Evolutionary conservation across 1,284 basidiomycete species (phyloP), one percentile per base, ranked within the genome.

Genomic region (Naganishia cerealis): DNA sequence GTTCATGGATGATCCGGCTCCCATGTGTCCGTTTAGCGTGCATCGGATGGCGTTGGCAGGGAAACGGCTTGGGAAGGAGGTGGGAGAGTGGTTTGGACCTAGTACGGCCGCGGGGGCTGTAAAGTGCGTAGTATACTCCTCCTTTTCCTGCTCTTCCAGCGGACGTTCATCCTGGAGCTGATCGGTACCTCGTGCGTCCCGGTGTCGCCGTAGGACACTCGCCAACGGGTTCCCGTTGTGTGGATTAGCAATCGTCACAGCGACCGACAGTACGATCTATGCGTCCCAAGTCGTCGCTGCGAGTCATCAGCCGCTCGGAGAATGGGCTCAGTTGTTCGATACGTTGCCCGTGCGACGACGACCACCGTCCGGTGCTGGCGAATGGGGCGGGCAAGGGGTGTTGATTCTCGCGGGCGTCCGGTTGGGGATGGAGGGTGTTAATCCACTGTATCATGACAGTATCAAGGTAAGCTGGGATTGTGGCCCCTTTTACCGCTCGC

Each of bases 21-120:
- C 90, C 0, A 83, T 90, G n/a, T 89, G 90, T 55, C 95, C 95
- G 0, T 99, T 98, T 79, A 92, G 91, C 71, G 92, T 99, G 1
- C 95, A 99, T 80, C 87, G 92, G 52, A 96, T 99, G 89, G 94
- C 94, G 0, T 82, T 93, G 18, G 90, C 94, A 12, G 95, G 95
- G 3, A 95, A 96, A 77, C 90, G 94, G 72, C 85, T 97, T 0
- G 95, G 95, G 15, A 97, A 92, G 73, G 92, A 94, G 73, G 90
- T 97, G 0, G 95, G 95, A 2, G 90, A 94, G 79, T 98, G 95
- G 95, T 98, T 98, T 75, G 95, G 95, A 0, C 95, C 95, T 0
- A 95, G 92, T 76, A 95, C 92, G 0, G 95, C 95, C 38, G 93
- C 94, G 7, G 94, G 94, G 42, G 94, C 93, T 16, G 90, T 98